phyloP scores from a whole-genome alignment of 2,329 filamentous ascomycete species.

The Cladobotryum protrusum region DNA sequence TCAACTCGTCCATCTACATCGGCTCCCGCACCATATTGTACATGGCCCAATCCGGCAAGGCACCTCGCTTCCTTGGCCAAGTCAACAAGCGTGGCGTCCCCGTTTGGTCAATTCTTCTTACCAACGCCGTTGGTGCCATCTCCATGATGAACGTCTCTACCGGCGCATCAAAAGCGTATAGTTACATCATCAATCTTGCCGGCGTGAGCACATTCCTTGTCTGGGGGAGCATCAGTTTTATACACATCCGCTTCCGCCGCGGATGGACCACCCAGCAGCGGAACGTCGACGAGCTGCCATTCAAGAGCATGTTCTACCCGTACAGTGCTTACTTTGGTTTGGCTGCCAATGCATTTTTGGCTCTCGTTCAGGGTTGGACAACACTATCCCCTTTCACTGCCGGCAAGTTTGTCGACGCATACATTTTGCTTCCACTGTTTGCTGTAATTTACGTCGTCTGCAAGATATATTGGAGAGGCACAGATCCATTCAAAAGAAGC shows the following conservation, averaged over 20 bases:
- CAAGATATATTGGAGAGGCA: conserved; percentile 45
- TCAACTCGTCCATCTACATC: conserved; percentile 74
- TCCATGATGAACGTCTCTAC: conserved; percentile 70
- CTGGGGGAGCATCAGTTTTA: conserved; percentile 64
- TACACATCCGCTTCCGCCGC: conserved; percentile 63
- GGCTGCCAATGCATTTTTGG: conserved; percentile 51
- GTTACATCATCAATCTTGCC: conserved; percentile 63
- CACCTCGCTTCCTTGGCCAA: conserved; percentile 61
- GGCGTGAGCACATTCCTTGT: conserved; percentile 67
- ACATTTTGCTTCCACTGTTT: conserved; percentile 56
- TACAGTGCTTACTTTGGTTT: conserved; percentile 56
- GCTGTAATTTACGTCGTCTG: conserved; percentile 49
- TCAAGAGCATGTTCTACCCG: conserved; percentile 48
- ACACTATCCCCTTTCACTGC: conserved; percentile 52
- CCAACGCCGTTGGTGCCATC: conserved; percentile 64
- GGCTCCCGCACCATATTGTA: conserved; percentile 67
- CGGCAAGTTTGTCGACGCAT: conserved; percentile 56
- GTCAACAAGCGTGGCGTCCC: conserved; percentile 60
- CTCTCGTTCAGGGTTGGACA: conserved; percentile 56
- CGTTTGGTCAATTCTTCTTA: conserved; percentile 56
- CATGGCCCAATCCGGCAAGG: conserved; percentile 69
- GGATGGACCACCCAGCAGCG: conserved; percentile 57
- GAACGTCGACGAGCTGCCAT: conserved; percentile 47
- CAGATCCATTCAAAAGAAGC: conserved; percentile 43
- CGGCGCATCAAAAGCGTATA: conserved; percentile 58